These are phyloP conservation scores for Endotrypanum monterogeii DNA, from an alignment of 208 protist genomes.

Conservation along the genomic window DNA sequence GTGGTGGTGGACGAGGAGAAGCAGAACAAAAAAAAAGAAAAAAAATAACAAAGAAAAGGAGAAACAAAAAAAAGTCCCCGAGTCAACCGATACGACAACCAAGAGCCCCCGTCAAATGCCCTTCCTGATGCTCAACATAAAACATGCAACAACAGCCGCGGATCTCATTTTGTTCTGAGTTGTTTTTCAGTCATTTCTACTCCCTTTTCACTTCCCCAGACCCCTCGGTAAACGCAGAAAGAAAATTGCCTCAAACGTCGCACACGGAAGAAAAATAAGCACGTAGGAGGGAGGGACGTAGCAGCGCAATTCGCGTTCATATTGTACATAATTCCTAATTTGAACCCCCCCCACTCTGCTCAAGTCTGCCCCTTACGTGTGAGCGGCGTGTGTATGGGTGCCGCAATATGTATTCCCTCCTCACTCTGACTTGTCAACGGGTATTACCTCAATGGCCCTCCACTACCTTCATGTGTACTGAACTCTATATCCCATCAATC, in stretches of 20 bases:
- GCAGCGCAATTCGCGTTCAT: background rate
- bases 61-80: background rate
- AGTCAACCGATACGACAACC: background rate
- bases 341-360: background rate
- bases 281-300: background rate
- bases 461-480: background rate
- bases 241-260: too few species aligned
- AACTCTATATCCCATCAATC: background rate
- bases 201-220: too few species aligned
- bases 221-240: too few species aligned
- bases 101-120: background rate
- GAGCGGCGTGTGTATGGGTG: background rate
- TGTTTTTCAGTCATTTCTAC: background rate
- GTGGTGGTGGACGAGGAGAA: slow-evolving; percentile 4
- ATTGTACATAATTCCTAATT: background rate
- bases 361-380: background rate
- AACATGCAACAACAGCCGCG: background rate
- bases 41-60: background rate
- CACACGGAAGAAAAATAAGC: too few species aligned
- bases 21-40: slow-evolving; percentile 13
- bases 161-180: background rate
- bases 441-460: background rate
- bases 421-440: background rate
- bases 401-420: slow-evolving; percentile 8
- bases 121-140: background rate